Evolutionary conservation across 352 stramenopile genomes (phyloP).

Genomic region (Elongisporangium anandrum): DNA sequence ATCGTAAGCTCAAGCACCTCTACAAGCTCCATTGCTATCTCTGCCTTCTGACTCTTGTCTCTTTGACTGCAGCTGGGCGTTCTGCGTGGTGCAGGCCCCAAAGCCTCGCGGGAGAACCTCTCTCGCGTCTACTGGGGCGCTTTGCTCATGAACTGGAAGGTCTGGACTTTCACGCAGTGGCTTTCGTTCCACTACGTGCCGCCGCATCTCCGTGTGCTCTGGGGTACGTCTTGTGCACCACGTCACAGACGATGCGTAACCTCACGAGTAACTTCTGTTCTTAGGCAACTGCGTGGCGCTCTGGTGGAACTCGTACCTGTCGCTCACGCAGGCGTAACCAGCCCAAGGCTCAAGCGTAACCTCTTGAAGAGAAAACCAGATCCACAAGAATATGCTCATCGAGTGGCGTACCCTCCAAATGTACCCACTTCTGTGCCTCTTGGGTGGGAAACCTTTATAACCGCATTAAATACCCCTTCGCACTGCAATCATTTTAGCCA

Average conservation of each 20-base stretch:
- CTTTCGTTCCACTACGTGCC: slow-evolving; percentile 75
- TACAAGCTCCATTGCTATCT: not conserved
- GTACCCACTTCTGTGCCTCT: not conserved
- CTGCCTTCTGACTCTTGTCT: slow-evolving; percentile 2
- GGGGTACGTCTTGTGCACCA: slow-evolving; percentile 35
- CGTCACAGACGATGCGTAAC: not conserved
- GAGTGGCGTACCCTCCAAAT: not conserved
- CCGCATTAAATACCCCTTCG: not conserved
- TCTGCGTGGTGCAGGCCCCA: slow-evolving; percentile 44
- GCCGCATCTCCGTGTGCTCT: slow-evolving; percentile 62
- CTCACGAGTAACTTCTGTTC: slow-evolving; percentile 5
- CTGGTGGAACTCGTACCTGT: slow-evolving; percentile 81
- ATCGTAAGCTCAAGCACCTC: slow-evolving; percentile 20
- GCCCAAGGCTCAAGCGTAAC: not conserved
- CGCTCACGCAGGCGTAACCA: slow-evolving; percentile 43
- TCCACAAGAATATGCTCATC: not conserved
- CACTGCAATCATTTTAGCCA: not conserved
- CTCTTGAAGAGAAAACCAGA: slow-evolving; percentile 6
- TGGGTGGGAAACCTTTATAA: not conserved
- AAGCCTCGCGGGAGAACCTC: slow-evolving; percentile 40
- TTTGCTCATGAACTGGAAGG: slow-evolving; percentile 65
- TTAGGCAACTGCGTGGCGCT: slow-evolving; percentile 64
- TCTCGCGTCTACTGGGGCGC: slow-evolving; percentile 41
- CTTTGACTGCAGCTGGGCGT: slow-evolving; percentile 36
- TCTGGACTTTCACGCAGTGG: slow-evolving; percentile 70